A percentile compares a stretch with the other conserved stretches of the same genome.
Evolutionary conservation across 31 red algal genomes (phyloP).

Genomic region (Asparagopsis taxiformis): DNA sequence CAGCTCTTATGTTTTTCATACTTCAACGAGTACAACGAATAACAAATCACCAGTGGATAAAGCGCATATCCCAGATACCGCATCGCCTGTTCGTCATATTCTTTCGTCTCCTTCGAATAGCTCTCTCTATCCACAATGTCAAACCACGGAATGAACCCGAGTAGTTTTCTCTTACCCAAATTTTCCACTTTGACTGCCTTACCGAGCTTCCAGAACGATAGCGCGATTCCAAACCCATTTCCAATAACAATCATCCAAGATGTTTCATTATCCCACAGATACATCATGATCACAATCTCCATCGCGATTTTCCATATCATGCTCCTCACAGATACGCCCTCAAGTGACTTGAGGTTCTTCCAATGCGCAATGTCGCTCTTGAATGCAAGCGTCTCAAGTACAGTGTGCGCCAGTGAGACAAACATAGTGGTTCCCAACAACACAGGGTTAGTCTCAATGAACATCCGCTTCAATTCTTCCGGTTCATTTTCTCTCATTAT

Average conservation of each 20-base stretch:
- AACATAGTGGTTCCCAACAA: conserved; percentile 78
- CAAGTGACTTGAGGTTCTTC: conserved; percentile 84
- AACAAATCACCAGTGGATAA: conserved; percentile 68
- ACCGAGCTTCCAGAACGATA: conserved; percentile 85
- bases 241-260: conserved; percentile 89
- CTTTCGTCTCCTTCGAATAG: conserved; percentile 85
- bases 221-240: conserved; percentile 62
- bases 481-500: conserved; percentile 39
- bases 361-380: conserved; percentile 94
- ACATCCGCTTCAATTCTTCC: conserved; percentile 84
- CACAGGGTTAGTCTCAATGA: conserved; percentile 86
- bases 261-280: conserved; percentile 92
- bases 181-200: conserved; percentile 90
- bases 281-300: conserved; percentile 85
- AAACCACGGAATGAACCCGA: conserved; percentile 86
- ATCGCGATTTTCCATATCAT: conserved; percentile 98
- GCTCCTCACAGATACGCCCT: conserved; percentile 81
- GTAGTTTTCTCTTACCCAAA: conserved; percentile 55
- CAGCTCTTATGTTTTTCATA: conserved; percentile 87
- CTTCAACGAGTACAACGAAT: conserved; percentile 80
- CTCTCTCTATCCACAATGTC: conserved; percentile 52
- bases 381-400: conserved; percentile 88
- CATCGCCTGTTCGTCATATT: conserved; percentile 95
- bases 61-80: conserved; percentile 66
- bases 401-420: conserved; percentile 78